Percentiles rank a stretch among this genome's conserved stretches.
phyloP scores from a whole-genome alignment of 1,284 basidiomycete genomes.

The Trichosporon coremiiforme region DNA sequence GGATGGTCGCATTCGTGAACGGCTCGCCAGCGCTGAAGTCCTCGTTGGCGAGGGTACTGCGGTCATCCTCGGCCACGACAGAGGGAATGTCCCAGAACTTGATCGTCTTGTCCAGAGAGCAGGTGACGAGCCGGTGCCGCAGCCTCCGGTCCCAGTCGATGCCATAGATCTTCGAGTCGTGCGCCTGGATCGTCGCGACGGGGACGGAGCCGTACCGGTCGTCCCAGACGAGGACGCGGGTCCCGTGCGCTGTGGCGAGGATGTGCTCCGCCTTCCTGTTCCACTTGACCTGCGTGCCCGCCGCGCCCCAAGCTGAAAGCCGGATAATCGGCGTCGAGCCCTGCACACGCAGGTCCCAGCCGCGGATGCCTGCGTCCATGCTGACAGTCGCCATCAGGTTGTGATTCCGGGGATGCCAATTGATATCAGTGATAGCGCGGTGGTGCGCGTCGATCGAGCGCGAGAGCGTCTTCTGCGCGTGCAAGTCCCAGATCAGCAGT shows the following conservation, averaged over 20 bases:
- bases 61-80: conserved; percentile 30
- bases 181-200: conserved; percentile 72
- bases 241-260: conserved; percentile 81
- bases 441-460: conserved; percentile 80
- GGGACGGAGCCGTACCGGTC: conserved; percentile 81
- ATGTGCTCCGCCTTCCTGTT: conserved; percentile 81
- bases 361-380: conserved; percentile 60
- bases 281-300: conserved; percentile 88
- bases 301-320: conserved; percentile 56
- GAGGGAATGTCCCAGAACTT: conserved; percentile 71
- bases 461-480: conserved; percentile 67
- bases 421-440: conserved; percentile 91
- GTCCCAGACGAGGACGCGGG: conserved; percentile 60
- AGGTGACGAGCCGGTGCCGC: conserved; percentile 80
- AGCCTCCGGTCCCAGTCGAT: conserved; percentile 86
- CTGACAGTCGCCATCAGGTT: conserved; percentile 62
- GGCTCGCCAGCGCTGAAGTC: conserved; percentile 45
- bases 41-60: conserved; percentile 36
- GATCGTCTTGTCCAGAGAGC: conserved; percentile 88
- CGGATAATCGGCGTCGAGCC: conserved; percentile 52
- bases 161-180: conserved; percentile 86
- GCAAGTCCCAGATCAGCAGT: conserved; percentile 93
- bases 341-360: conserved; percentile 72
- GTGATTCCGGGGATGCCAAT: conserved; percentile 85
- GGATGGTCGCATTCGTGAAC: conserved; percentile 62